Percentiles rank a stretch among this genome's conserved stretches.
phyloP scores from a whole-genome alignment of 495 filamentous ascomycete genomes.

The Monascus purpureus region DNA sequence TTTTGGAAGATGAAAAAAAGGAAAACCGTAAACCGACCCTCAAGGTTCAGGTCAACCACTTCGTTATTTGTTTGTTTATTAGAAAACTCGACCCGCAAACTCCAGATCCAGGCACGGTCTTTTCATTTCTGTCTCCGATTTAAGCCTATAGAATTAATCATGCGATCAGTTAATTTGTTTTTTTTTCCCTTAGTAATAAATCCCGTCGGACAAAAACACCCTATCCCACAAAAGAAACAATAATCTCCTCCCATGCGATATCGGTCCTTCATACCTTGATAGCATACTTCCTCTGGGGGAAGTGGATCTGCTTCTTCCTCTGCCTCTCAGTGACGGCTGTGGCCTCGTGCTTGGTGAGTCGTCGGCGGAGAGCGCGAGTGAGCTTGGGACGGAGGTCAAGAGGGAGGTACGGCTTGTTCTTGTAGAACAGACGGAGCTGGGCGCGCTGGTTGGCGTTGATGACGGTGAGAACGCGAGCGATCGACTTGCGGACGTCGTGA shows the following conservation, averaged over 20 bases:
- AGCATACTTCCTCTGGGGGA: slow-evolving; percentile 96
- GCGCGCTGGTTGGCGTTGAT: slow-evolving; percentile 98
- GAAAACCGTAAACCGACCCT: not conserved
- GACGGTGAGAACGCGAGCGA: slow-evolving; percentile 94
- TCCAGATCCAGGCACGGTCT: slow-evolving; percentile 28
- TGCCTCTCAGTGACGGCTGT: slow-evolving; percentile 70
- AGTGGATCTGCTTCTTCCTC: slow-evolving; percentile 87
- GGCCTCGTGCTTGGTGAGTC: slow-evolving; percentile 80
- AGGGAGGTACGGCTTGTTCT: slow-evolving; percentile 96
- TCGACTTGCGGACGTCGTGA: slow-evolving; percentile 98
- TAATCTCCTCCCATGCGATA: too few relatives aligned
- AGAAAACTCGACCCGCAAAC: slow-evolving; percentile 28
- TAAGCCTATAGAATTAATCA: slow-evolving; percentile 24
- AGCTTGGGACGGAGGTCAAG: slow-evolving; percentile 95
- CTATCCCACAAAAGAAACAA: too few relatives aligned
- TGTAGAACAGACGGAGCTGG: slow-evolving; percentile 98
- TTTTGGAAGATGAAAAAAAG: too few relatives aligned
- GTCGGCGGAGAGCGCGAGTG: slow-evolving; percentile 88
- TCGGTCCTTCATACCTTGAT: slow-evolving; percentile 82
- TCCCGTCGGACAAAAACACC: too few relatives aligned
- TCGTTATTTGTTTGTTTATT: slow-evolving; percentile 26
- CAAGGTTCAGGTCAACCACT: slow-evolving; percentile 2
- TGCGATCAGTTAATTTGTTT: too few relatives aligned
- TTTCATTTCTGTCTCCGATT: slow-evolving; percentile 17
- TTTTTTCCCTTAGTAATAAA: too few relatives aligned